Conservation (phyloP, 1,139 yeast species). For the Magnusiomyces suaveolens region DNA sequence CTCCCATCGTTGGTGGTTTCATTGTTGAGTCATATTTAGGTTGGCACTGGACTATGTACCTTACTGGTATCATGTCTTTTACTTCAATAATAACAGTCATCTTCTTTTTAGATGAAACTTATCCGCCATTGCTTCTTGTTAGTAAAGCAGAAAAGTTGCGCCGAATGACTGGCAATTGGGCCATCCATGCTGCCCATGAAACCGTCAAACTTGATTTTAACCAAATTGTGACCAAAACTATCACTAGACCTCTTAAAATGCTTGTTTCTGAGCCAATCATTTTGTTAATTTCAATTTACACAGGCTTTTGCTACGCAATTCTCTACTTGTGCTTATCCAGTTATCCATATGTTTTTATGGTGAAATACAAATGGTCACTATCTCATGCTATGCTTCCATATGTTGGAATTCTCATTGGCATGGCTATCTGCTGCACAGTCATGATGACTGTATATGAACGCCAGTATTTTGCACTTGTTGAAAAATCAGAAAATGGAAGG, state of each 20-base stretch:
- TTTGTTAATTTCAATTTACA: constrained; percentile 58
- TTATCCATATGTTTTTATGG: constrained; percentile 60
- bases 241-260: constrained; percentile 63
- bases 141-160: constrained; percentile 40
- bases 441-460: constrained; percentile 32
- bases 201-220: constrained; percentile 47
- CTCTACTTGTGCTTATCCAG: constrained; percentile 69
- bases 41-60: constrained; percentile 53
- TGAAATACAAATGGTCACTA: constrained; percentile 46
- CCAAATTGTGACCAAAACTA: constrained; percentile 50
- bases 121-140: constrained; percentile 36
- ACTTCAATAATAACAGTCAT: constrained; percentile 30
- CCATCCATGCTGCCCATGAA: constrained; percentile 77
- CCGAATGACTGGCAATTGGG: constrained; percentile 55
- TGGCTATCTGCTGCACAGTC: constrained; percentile 20
- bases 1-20: constrained; percentile 46
- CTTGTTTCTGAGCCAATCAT: constrained; percentile 64
- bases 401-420: constrained; percentile 44
- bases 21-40: constrained; percentile 34
- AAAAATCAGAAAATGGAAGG: constrained; percentile 44
- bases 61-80: constrained; percentile 43
- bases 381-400: constrained; percentile 45
- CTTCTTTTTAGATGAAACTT: constrained; percentile 41
- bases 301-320: constrained; percentile 78
- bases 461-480: constrained; percentile 27